Evolutionary conservation across 2,329 filamentous ascomycete genomes (phyloP).

Genomic region (Aureobasidium sp.): DNA sequence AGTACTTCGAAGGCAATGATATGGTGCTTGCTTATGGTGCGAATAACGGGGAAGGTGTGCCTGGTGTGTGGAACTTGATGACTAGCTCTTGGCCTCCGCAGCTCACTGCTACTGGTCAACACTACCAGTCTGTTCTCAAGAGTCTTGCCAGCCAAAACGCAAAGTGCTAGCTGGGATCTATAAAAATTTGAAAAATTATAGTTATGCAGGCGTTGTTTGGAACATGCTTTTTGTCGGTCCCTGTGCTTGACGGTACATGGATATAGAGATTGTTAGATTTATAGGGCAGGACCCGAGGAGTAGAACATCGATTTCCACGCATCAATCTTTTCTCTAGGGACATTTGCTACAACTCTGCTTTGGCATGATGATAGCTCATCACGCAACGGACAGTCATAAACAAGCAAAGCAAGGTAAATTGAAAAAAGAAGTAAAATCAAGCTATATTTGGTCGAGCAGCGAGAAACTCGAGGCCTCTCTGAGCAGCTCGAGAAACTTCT

Average conservation of each 20-base stretch:
- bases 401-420: background rate
- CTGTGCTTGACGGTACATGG: too few species aligned
- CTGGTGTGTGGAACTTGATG: constrained; percentile 13
- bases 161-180: background rate
- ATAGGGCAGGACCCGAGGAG: background rate
- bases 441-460: background rate
- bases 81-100: constrained; percentile 1
- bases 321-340: background rate
- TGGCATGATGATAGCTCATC: too few species aligned
- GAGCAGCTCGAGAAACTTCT: background rate
- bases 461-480: background rate
- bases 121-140: constrained; percentile 11
- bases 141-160: background rate
- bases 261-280: background rate
- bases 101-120: constrained; percentile 8
- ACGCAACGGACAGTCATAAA: background rate
- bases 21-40: constrained; percentile 22
- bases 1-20: constrained; percentile 19
- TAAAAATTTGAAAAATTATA: background rate
- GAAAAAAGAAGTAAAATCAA: background rate
- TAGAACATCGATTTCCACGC: background rate
- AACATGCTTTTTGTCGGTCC: background rate
- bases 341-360: background rate
- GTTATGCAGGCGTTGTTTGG: background rate
- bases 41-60: constrained; percentile 20